phyloP scores from a whole-genome alignment of 1,139 yeast species.

The Protomyces inouyei region DNA sequence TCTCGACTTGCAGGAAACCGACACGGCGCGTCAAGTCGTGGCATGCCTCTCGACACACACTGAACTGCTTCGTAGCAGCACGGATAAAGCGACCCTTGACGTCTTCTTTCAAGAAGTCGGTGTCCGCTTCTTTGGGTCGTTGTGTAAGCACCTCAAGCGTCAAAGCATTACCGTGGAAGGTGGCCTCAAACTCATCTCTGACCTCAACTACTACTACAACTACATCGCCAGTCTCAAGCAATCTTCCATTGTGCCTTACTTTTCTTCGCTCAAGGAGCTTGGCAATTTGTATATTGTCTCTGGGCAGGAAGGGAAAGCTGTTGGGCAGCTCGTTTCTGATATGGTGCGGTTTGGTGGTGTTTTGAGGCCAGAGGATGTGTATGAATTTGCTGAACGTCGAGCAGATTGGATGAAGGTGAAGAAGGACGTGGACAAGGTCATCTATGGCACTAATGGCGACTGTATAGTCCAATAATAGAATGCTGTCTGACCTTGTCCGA shows the following conservation, averaged over 20 bases:
- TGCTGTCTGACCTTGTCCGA: too few species aligned
- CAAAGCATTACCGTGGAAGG: conserved; percentile 72
- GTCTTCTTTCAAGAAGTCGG: conserved; percentile 94
- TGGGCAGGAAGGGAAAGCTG: conserved; percentile 68
- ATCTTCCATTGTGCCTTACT: conserved; percentile 65
- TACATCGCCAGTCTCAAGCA: conserved; percentile 65
- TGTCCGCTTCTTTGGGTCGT: conserved; percentile 69
- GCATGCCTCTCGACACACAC: conserved; percentile 67
- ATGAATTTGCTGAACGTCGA: conserved; percentile 83
- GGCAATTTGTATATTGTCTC: conserved; percentile 79
- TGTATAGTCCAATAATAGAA: background rate
- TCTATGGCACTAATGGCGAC: conserved; percentile 56
- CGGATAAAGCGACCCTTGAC: conserved; percentile 82
- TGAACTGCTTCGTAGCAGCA: conserved; percentile 68
- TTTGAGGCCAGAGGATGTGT: conserved; percentile 85
- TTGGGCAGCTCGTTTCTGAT: conserved; percentile 80
- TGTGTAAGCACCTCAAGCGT: conserved; percentile 69
- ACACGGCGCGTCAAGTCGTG: conserved; percentile 53
- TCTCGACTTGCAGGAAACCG: conserved; percentile 15
- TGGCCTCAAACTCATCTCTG: conserved; percentile 59
- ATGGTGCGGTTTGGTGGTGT: conserved; percentile 82
- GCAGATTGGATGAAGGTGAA: conserved; percentile 78
- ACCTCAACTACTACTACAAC: conserved; percentile 65
- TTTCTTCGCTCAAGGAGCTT: conserved; percentile 74
- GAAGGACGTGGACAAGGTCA: conserved; percentile 82